Evolutionary conservation across 352 stramenopile species (phyloP).

Genomic region (Phytophthora ohioensis): DNA sequence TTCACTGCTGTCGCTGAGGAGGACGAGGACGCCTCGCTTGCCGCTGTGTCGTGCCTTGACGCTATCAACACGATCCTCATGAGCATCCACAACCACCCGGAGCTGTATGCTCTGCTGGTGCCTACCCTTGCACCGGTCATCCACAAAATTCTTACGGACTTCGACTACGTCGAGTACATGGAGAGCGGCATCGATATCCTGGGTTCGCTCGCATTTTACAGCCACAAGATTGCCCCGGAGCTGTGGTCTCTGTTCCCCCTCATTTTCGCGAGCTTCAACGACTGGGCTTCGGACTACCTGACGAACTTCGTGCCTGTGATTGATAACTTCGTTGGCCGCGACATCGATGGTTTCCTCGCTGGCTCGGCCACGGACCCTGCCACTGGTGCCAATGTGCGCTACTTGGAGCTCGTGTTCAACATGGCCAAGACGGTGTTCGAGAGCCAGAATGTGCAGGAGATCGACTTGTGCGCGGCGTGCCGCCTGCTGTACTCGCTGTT

Average conservation of each 20-base stretch:
- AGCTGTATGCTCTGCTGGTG: slow-evolving; percentile 91
- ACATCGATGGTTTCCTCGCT: slow-evolving; percentile 76
- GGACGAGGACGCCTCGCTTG: slow-evolving; percentile 97
- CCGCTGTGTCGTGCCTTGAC: slow-evolving; percentile 91
- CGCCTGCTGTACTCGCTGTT: slow-evolving; percentile 83
- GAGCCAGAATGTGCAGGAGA: slow-evolving; percentile 65
- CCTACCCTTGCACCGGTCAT: slow-evolving; percentile 95
- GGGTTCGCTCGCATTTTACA: slow-evolving; percentile 97
- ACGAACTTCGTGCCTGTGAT: slow-evolving; percentile 96
- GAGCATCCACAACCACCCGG: slow-evolving; percentile 82
- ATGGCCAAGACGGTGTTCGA: slow-evolving; percentile 84
- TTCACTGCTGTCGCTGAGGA: slow-evolving; percentile 94
- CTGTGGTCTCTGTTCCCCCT: slow-evolving; percentile 97
- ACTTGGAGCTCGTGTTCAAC: slow-evolving; percentile 83
- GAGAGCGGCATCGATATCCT: slow-evolving; percentile 97
- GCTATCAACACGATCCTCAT: slow-evolving; percentile 90
- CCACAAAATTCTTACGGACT: slow-evolving; percentile 95
- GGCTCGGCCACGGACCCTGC: slow-evolving; percentile 55
- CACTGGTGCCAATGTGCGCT: slow-evolving; percentile 59
- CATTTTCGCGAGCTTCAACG: slow-evolving; percentile 95
- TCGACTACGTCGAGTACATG: slow-evolving; percentile 98
- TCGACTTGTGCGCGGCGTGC: slow-evolving; percentile 77
- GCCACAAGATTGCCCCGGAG: slow-evolving; percentile 90
- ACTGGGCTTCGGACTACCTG: slow-evolving; percentile 97
- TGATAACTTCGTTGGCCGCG: slow-evolving; percentile 95